These are phyloP conservation scores for Cudoniella acicularis DNA, from an alignment of 495 filamentous ascomycete species.

Conservation along the genomic window DNA sequence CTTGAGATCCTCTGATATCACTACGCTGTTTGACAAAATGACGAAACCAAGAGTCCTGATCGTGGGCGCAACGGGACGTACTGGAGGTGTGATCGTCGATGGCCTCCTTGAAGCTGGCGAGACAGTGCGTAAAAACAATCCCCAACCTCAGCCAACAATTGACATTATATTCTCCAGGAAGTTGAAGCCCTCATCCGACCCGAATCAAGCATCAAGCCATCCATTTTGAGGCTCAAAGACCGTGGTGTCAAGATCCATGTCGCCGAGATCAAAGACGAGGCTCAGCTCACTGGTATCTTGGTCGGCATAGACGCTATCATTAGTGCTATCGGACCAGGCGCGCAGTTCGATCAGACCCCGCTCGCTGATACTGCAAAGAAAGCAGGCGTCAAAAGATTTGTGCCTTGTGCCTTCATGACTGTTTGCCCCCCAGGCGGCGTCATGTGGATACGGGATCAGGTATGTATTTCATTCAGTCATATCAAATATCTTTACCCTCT, in stretches of 20 bases:
- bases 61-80: too few relatives aligned
- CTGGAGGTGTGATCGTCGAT: too few relatives aligned
- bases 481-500: not conserved
- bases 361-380: conserved; percentile 52
- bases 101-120: too few relatives aligned
- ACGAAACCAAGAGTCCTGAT: too few relatives aligned
- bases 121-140: too few relatives aligned
- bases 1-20: too few relatives aligned
- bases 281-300: conserved; percentile 37
- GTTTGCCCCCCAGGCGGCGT: conserved; percentile 45
- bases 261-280: conserved; percentile 41
- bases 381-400: conserved; percentile 53
- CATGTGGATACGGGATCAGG: conserved; percentile 29
- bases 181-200: conserved; percentile 47
- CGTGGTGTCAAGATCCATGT: conserved; percentile 45
- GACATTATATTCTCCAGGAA: too few relatives aligned
- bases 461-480: too few relatives aligned
- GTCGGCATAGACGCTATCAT: conserved; percentile 51
- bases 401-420: conserved; percentile 51
- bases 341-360: conserved; percentile 41
- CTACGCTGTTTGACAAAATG: too few relatives aligned
- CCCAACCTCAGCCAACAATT: too few relatives aligned
- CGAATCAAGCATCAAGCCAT: conserved; percentile 44
- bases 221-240: conserved; percentile 36
- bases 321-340: conserved; percentile 43